Percentiles rank a stretch among this genome's conserved stretches.
phyloP scores from a whole-genome alignment of 371 early-diverging fungal genomes.

The Phascolomyces articulosus region DNA sequence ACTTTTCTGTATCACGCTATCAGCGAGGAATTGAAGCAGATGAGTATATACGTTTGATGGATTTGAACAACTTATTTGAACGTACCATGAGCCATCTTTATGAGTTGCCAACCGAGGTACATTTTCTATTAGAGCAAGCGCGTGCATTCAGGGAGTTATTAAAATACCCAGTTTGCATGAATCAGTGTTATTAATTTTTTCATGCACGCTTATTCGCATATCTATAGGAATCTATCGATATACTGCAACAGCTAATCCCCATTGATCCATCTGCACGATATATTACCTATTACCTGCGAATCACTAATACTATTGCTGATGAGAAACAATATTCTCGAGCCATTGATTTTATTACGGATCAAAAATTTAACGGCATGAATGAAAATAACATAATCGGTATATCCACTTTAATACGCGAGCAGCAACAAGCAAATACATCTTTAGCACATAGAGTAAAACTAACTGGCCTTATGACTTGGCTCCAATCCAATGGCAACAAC shows the following conservation, averaged over 20 bases:
- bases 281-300: not conserved
- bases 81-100: slow-evolving; percentile 11
- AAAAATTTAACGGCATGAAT: not conserved
- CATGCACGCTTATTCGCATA: too few relatives aligned
- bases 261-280: not conserved
- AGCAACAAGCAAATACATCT: not conserved
- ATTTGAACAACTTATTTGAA: slow-evolving; percentile 5
- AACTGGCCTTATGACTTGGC: not conserved
- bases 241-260: not conserved
- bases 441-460: not conserved
- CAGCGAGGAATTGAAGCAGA: slow-evolving; percentile 13
- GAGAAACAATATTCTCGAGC: not conserved
- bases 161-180: too few relatives aligned
- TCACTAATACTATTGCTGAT: not conserved
- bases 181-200: too few relatives aligned
- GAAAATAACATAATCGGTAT: not conserved
- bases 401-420: not conserved
- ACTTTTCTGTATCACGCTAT: slow-evolving; percentile 30
- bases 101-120: slow-evolving; percentile 11
- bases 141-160: too few relatives aligned
- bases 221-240: slow-evolving; percentile 3
- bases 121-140: too few relatives aligned
- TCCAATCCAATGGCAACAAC: not conserved
- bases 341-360: not conserved
- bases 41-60: slow-evolving; percentile 16